Conservation (phyloP, 1,284 basidiomycete species). For the Rhodotorula sp. region DNA sequence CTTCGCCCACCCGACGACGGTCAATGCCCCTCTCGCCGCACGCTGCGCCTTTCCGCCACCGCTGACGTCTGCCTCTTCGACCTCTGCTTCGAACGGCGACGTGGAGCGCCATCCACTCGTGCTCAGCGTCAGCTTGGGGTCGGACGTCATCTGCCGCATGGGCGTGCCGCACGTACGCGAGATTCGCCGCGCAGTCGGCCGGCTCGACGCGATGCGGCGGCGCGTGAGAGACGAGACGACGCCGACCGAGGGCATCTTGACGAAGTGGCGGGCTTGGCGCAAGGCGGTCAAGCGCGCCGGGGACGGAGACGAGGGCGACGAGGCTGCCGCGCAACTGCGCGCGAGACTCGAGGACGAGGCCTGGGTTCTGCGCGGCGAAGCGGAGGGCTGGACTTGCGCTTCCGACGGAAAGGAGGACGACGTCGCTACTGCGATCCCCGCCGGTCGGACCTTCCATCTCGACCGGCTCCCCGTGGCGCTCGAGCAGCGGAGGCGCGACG, state of each 20-base stretch:
- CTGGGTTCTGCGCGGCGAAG: slow-evolving; percentile 5
- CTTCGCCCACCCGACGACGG: slow-evolving; percentile 39
- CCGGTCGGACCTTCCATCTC: slow-evolving; percentile 30
- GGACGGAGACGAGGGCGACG: neutral
- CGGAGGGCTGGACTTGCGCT: slow-evolving; percentile 15
- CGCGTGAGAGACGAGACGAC: neutral
- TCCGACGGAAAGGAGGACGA: neutral
- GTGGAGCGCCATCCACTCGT: slow-evolving; percentile 25
- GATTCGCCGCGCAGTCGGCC: slow-evolving; percentile 29
- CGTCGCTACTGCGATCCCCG: slow-evolving; percentile 21
- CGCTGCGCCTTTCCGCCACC: slow-evolving; percentile 20
- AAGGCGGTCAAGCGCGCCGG: neutral
- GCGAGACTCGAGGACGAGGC: slow-evolving; percentile 23
- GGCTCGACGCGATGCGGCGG: slow-evolving; percentile 21
- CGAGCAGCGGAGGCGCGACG: neutral
- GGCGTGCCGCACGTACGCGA: slow-evolving; percentile 38
- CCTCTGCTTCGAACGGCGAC: neutral
- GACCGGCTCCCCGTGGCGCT: slow-evolving; percentile 19
- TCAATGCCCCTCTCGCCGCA: slow-evolving; percentile 27
- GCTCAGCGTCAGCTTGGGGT: slow-evolving; percentile 26
- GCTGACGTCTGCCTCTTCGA: too few species aligned
- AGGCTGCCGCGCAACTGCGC: neutral
- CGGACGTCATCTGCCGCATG: slow-evolving; percentile 31
- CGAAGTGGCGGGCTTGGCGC: slow-evolving; percentile 28
- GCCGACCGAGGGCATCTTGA: slow-evolving; percentile 15